A percentile compares a stretch with the other conserved stretches of the same genome.
Conservation (phyloP, 306 rosid genomes). For the Castanea crenata region DNA sequence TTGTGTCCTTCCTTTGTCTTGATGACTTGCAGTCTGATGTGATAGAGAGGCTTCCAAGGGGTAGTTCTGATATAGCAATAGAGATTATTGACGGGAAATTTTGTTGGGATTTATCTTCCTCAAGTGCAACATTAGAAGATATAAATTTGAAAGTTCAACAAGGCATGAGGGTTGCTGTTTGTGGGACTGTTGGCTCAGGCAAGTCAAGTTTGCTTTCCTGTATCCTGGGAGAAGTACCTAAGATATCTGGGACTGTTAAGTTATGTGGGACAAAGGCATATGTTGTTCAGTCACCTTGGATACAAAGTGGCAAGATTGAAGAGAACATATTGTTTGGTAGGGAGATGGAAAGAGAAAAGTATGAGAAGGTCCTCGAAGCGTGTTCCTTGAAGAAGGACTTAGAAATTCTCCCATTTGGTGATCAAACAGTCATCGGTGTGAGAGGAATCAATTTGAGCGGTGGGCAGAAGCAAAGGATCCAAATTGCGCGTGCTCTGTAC, state of each 20-base stretch:
- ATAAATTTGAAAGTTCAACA: constrained; percentile 44
- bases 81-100: constrained; percentile 66
- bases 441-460: constrained; percentile 90
- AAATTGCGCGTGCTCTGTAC: constrained; percentile 78
- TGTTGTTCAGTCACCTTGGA: constrained; percentile 91
- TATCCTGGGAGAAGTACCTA: constrained; percentile 80
- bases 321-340: constrained; percentile 71
- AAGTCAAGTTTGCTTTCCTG: constrained; percentile 85
- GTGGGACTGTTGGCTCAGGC: constrained; percentile 93
- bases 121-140: constrained; percentile 47
- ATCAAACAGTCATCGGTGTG: constrained; percentile 83
- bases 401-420: constrained; percentile 71
- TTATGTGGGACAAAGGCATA: constrained; percentile 85
- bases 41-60: constrained; percentile 61
- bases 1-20: constrained; percentile 61
- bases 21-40: constrained; percentile 63
- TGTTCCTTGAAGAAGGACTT: constrained; percentile 72
- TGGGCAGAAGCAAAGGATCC: constrained; percentile 86
- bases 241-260: constrained; percentile 59
- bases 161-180: constrained; percentile 81
- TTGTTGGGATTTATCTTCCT: constrained; percentile 68
- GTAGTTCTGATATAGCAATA: constrained; percentile 57
- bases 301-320: constrained; percentile 82
- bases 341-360: constrained; percentile 67
- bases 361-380: constrained; percentile 74